phyloP scores from a whole-genome alignment of 257 asterid genomes.

The Striga asiatica region DNA sequence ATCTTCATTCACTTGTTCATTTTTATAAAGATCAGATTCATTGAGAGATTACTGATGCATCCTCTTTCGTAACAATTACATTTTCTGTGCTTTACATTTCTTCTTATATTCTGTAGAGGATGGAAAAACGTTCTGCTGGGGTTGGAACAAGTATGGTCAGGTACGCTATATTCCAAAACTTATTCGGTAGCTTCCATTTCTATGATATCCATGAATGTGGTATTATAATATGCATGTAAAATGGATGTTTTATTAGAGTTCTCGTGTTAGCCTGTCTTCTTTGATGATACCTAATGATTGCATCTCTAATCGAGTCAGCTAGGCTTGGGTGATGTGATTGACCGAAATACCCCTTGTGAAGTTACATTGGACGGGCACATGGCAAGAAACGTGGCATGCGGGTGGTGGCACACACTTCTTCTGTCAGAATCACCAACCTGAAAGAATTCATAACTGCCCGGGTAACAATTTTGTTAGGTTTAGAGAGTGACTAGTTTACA shows the following conservation, averaged over 20 bases:
- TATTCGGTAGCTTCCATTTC: background rate
- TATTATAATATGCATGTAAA: background rate
- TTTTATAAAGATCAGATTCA: background rate
- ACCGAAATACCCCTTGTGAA: constrained; percentile 65
- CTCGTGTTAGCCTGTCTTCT: background rate
- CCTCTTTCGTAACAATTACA: constrained; percentile 12
- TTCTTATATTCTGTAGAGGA: constrained; percentile 33
- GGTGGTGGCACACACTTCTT: constrained; percentile 99
- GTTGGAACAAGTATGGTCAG: constrained; percentile 99
- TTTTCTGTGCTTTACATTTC: background rate
- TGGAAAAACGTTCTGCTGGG: constrained; percentile 87
- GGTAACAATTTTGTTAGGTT: constrained; percentile 65
- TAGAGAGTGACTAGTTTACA: constrained; percentile 20
- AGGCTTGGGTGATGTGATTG: constrained; percentile 85
- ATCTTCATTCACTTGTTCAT: background rate
- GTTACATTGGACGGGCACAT: constrained; percentile 43
- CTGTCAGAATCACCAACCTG: constrained; percentile 56
- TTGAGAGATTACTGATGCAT: background rate
- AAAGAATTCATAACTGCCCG: constrained; percentile 7
- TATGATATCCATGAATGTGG: background rate
- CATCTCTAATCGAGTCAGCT: constrained; percentile 39
- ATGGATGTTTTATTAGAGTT: too few species aligned
- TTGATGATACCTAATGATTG: background rate
- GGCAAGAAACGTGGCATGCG: constrained; percentile 67
- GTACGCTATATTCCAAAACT: constrained; percentile 27